phyloP scores from a whole-genome alignment of 2,329 filamentous ascomycete genomes.

The Leptosphaerulina australis region DNA sequence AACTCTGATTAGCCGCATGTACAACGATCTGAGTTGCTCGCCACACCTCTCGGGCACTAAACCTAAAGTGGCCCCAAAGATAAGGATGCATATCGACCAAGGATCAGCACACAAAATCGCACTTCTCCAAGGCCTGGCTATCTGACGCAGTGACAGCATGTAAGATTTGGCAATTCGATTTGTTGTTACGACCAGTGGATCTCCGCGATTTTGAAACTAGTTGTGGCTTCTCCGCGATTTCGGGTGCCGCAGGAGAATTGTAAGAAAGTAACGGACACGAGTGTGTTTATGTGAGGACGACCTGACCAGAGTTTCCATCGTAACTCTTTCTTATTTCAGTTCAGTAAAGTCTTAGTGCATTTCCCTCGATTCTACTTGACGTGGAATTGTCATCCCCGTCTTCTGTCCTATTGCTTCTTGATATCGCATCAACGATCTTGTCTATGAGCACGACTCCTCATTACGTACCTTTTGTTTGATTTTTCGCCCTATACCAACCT shows the following conservation, averaged over 20 bases:
- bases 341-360: conserved; percentile 3
- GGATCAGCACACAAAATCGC: conserved; percentile 25
- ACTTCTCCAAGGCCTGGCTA: conserved; percentile 15
- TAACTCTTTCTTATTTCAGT: conserved; percentile 1
- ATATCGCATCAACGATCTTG: not conserved
- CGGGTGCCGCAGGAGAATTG: conserved; percentile 14
- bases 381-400: not conserved
- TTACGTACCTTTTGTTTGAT: not conserved
- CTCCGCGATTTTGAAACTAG: conserved; percentile 14
- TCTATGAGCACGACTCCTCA: not conserved
- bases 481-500: conserved; percentile 7
- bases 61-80: conserved; percentile 35
- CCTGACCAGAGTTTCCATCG: conserved; percentile 5
- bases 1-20: conserved; percentile 18
- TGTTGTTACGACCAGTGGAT: not conserved
- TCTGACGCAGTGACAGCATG: conserved; percentile 27
- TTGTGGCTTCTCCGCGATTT: conserved; percentile 23
- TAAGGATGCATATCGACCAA: conserved; percentile 42
- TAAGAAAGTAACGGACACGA: conserved; percentile 18
- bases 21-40: not conserved
- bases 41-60: conserved; percentile 26
- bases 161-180: conserved; percentile 18
- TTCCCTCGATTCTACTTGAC: conserved; percentile 7
- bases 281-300: conserved; percentile 12
- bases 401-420: not conserved